Evolutionary conservation across 495 filamentous ascomycete genomes (phyloP).

Genomic region (Trichoderma orchidacearum): DNA sequence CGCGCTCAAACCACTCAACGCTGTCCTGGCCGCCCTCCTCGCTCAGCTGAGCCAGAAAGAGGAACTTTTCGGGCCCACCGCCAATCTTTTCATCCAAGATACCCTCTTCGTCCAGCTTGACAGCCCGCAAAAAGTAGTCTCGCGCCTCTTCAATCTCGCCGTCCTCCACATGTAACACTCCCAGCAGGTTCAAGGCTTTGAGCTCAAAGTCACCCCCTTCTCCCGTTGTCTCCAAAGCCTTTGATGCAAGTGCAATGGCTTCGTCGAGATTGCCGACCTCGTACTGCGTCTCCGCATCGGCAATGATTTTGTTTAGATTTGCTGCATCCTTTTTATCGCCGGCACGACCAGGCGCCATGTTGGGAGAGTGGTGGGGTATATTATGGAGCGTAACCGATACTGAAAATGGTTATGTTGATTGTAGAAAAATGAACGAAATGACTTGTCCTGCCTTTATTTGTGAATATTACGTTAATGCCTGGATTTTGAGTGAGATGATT

Average conservation of each 20-base stretch:
- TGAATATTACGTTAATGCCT: not conserved
- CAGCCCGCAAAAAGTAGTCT: constrained; percentile 53
- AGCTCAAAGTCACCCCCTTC: constrained; percentile 26
- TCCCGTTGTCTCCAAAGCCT: constrained; percentile 36
- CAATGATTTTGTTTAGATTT: constrained; percentile 35
- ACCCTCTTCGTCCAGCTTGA: constrained; percentile 60
- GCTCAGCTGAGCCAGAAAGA: constrained; percentile 89
- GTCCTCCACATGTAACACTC: constrained; percentile 72
- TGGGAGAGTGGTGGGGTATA: not conserved
- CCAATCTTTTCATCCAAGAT: constrained; percentile 44
- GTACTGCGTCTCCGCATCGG: constrained; percentile 52
- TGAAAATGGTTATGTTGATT: not conserved
- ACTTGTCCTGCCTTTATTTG: not conserved
- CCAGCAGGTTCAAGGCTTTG: constrained; percentile 62
- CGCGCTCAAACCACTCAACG: constrained; percentile 78
- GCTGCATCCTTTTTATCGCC: not conserved
- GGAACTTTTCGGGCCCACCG: constrained; percentile 84
- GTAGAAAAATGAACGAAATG: not conserved
- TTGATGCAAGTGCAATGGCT: constrained; percentile 51
- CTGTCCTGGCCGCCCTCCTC: constrained; percentile 75
- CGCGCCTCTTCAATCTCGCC: constrained; percentile 65
- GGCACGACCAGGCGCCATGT: constrained; percentile 1
- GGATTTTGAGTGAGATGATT: no score
- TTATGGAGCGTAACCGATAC: not conserved
- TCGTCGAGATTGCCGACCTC: constrained; percentile 56